Base-by-base conservation (phyloP, 352 stramenopile species). In the Phytophthora sansomeana region DNA sequence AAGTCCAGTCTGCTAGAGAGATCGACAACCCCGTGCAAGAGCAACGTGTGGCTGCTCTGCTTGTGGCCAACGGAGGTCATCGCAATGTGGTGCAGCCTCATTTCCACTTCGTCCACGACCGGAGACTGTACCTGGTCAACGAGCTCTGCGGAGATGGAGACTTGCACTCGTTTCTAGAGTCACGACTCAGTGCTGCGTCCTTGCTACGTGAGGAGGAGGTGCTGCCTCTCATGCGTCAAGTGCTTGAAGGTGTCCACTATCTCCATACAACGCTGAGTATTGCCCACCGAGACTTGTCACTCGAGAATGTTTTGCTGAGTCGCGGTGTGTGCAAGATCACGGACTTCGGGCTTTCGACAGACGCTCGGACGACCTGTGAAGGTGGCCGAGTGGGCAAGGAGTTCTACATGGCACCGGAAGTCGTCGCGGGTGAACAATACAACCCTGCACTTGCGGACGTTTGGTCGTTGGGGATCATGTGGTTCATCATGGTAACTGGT, bases 401-500 rank as follows among this genome's bases (percentile, higher is more conserved):
- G 16, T 80, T 74, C 47, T 90, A 89, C 57, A 91, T 89, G 81
- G 80, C 84, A 0, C 80, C 80, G 4, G 84, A 92, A 39, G 55
- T 89, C 3, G 75, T 90, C 0, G 64, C 67, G 1, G 67, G 73
- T 1, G 28, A 68, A 7, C 32, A 30, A 16, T 90, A 92, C 48
- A 69, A 89, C 24, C 73, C 81, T 4, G 53, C 52, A 16, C 52
- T 74, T 1, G 83, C 81, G 5, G 79, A 92, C 28, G 73, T 90
- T 16, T 92, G 81, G 81, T 92, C 83, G 2, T 58, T 92, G 7
- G 79, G 80, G 2, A 77, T 89, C 39, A 75, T 92, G 63, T 64
- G 83, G 47, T 92, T 90, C 55, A 85, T 90, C 35, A 58, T 92
- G 41, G 36, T 92, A 4, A 89, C 81, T 4, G 84, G 84, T 1